Base-by-base conservation (phyloP, 108 stramenopile species). In the Conticribra guillardii region DNA sequence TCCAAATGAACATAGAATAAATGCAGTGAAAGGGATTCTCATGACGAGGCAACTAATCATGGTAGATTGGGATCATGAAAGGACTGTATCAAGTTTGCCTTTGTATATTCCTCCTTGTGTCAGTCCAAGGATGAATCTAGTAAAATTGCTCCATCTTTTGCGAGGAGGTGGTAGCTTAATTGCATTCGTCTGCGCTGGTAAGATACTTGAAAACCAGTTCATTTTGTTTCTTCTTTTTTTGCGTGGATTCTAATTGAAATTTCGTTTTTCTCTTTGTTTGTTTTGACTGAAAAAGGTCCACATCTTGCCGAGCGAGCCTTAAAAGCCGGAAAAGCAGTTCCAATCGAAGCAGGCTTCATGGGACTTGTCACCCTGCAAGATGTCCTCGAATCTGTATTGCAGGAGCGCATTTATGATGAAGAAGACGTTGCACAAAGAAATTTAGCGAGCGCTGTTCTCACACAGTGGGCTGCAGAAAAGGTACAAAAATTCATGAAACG, bases 311-410 rank as follows among this genome's bases (percentile, higher is more conserved):
- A 76, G 11, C 61, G 66, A 7, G 84, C 85, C 0, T 47, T 88
- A 54, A 50, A 56, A 16, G 56, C 30, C 5, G 67, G 69, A n/a
- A 30, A 45, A 30, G 55, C 82, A 0, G 70, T 84, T 11, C 84
- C 85, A 15, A 18, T 67, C 1, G 82, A 82, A 48, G 72, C 77
- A 18, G 82, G 84, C 2, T 74, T 85, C 45, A 82, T 88, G 80
- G 87, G 87, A 11, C 78, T 85, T 23, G 64, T 88, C 22, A 88
- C 87, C 8, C 57, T 88, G 71, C 84, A 85, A 49, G 87, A 88
- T 61, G 60, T 87, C 11, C 67, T 89, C 46, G 84, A 86, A 64
- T 60, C 64, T n/a, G 60, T 89, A 18, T 64, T 89, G 32, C 85
- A 89, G 58, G 76, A 78, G 21, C 67, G 67, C 41, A 86, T 89